Evolutionary conservation across 495 filamentous ascomycete genomes (phyloP), one percentile per base, ranked within the genome.

Genomic region (Glonium stellatum): DNA sequence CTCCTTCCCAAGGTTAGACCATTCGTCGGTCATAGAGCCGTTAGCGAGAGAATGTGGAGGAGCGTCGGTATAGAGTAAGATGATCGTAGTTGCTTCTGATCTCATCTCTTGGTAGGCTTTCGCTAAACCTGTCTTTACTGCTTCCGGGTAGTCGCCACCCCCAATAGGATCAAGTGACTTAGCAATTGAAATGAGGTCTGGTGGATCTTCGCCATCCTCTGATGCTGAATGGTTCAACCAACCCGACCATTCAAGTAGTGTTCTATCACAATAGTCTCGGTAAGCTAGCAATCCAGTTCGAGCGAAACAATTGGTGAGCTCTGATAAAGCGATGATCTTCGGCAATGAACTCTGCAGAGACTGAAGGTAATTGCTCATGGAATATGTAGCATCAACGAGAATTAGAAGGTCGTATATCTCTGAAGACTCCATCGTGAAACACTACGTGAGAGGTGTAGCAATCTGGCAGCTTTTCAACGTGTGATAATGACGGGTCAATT

Each of bases 31-130:
- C 48, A 51, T 51, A 6, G 48, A 51, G 10, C 48, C 48, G 25
- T 51, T 51, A 23, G 25, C 5, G 1, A 25, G 48, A 9, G 48
- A 51, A 59, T 79, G 77, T 0, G 77, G 77, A 4, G 77, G 75
- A 1, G 77, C 78, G 59, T 80, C 78, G 1, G 76, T 74, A 53
- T 76, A 80, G 5, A 79, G 57, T 1, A 80, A 57, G 27, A 79
- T 67, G 13, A 80, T 58, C 8, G 78, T 80, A 23, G 71, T 73
- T 0, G 75, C 76, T 12, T 75, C 71, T 8, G 67, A 37, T 47
- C 77, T 68, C 77, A 79, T 79, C 5, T 76, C 50, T 25, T 71
- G 48, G 61, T 77, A 72, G 0, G 75, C 77, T 19, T 67, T 69
- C 10, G 76, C 76, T 2, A 79, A 68, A 0, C 70, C 78, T 0